Evolutionary conservation across 2,329 filamentous ascomycete species (phyloP).

Genomic region (Neopestalotiopsis sp.): DNA sequence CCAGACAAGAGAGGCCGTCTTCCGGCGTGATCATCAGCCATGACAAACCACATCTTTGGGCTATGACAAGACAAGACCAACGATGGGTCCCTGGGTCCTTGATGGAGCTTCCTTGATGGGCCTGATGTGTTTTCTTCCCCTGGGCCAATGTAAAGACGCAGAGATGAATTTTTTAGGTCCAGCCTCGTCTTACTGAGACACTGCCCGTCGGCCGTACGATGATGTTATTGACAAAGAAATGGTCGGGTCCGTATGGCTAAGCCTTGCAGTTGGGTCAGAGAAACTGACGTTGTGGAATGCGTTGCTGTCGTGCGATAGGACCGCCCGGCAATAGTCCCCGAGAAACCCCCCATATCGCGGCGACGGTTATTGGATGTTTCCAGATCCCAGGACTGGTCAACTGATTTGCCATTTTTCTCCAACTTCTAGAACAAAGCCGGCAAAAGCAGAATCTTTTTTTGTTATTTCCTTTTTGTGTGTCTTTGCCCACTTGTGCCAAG

Average conservation of each 20-base stretch:
- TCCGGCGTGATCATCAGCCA: not conserved
- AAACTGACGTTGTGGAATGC: not conserved
- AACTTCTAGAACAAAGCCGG: not conserved
- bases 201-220: not conserved
- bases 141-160: not conserved
- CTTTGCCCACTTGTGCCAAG: not conserved
- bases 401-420: not conserved
- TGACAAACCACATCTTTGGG: not conserved
- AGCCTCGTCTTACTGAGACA: not conserved
- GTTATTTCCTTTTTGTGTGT: not conserved
- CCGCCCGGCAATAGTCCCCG: not conserved
- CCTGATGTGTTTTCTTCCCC: not conserved
- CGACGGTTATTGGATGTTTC: not conserved
- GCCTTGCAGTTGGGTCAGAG: not conserved
- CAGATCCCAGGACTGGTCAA: not conserved
- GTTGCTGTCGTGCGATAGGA: not conserved
- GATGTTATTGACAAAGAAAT: not conserved
- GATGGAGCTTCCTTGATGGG: not conserved
- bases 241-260: not conserved
- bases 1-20: not conserved
- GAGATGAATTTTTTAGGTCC: conserved; percentile 1
- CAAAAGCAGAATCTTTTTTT: not conserved
- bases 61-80: not conserved
- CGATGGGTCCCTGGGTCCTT: not conserved
- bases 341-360: conserved; percentile 1